Percentiles rank a stretch among this genome's conserved stretches.
Conservation (phyloP, 345 rosid species). For the Ceriops decandra region DNA sequence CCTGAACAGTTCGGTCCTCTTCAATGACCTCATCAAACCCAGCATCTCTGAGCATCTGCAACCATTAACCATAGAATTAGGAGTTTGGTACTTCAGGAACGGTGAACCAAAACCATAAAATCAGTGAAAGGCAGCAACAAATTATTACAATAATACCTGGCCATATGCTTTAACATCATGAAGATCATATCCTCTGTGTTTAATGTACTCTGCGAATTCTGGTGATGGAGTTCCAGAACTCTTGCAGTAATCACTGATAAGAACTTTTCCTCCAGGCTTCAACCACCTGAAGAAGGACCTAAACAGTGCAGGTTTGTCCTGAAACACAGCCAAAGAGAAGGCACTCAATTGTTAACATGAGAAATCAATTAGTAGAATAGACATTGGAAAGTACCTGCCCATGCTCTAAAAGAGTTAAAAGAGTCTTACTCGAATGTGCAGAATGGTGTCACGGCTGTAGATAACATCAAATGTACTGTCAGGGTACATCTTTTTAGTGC, state of each 20-base stretch:
- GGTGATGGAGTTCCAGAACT: slow-evolving; percentile 60
- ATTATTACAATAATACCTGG: slow-evolving; percentile 47
- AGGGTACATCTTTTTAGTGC: slow-evolving; percentile 81
- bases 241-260: slow-evolving; percentile 86
- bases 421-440: slow-evolving; percentile 73
- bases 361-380: background rate
- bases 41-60: slow-evolving; percentile 80
- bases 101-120: slow-evolving; percentile 1
- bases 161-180: slow-evolving; percentile 75
- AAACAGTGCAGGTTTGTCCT: slow-evolving; percentile 93
- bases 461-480: slow-evolving; percentile 83
- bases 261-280: slow-evolving; percentile 93
- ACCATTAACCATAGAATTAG: slow-evolving; percentile 3
- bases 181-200: slow-evolving; percentile 93
- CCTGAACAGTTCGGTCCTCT: slow-evolving; percentile 88
- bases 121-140: slow-evolving; percentile 2
- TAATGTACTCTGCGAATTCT: slow-evolving; percentile 67
- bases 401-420: background rate
- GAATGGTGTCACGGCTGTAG: slow-evolving; percentile 95
- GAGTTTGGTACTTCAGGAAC: background rate
- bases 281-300: slow-evolving; percentile 86
- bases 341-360: background rate
- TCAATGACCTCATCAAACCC: slow-evolving; percentile 72
- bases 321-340: slow-evolving; percentile 10
- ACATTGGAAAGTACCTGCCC: background rate